These are phyloP conservation scores for Lodderomyces beijingensis DNA, from an alignment of 1,139 yeast species.

Conservation along the genomic window DNA sequence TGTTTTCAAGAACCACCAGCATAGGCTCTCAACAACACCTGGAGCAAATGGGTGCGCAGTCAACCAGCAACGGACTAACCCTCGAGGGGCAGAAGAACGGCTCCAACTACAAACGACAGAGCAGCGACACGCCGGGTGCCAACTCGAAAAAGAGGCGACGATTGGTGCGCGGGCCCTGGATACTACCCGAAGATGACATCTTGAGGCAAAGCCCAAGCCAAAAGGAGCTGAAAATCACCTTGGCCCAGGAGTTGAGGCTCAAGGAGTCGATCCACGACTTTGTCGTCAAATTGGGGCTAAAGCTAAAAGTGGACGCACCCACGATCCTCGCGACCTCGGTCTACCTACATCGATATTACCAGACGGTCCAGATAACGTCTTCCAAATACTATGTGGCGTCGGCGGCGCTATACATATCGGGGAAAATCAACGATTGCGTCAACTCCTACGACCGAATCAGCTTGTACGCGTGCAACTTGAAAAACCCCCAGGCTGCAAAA, in stretches of 20 bases:
- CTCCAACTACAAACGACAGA: no score
- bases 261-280: constrained; percentile 41
- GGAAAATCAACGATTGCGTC: constrained; percentile 42
- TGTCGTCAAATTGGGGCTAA: constrained; percentile 33
- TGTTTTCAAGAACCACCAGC: no score
- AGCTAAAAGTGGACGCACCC: constrained; percentile 38
- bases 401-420: constrained; percentile 42
- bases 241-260: constrained; percentile 32
- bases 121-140: no score
- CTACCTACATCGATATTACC: constrained; percentile 38
- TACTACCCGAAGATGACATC: constrained; percentile 30
- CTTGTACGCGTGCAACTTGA: constrained; percentile 32
- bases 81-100: no score
- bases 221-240: constrained; percentile 14
- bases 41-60: no score
- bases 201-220: constrained; percentile 31
- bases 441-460: constrained; percentile 45
- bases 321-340: constrained; percentile 44
- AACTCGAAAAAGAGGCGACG: no score
- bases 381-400: constrained; percentile 45
- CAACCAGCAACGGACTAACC: no score
- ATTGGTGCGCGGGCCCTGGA: no score
- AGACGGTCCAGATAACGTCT: constrained; percentile 40
- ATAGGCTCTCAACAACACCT: no score
- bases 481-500: constrained; percentile 16